Conservation (phyloP, 2,329 filamentous ascomycete genomes). For the Alternaria viburni region DNA sequence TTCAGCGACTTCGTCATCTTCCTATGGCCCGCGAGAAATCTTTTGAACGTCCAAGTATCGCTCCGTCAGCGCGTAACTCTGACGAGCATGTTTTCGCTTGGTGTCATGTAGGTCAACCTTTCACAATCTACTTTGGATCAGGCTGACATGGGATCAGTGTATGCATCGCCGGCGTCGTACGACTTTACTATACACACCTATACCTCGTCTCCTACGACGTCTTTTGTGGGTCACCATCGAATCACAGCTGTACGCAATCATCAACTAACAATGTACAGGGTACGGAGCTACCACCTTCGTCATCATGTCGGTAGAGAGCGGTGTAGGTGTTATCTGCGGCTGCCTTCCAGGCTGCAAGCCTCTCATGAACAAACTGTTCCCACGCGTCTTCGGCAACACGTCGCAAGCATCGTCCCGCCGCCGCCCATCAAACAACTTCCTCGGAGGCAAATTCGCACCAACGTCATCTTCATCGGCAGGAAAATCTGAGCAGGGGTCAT, state of each 20-base stretch:
- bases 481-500: background rate
- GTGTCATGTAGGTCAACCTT: slow-evolving; percentile 27
- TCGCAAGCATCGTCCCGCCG: slow-evolving; percentile 13
- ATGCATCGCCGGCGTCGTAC: slow-evolving; percentile 38
- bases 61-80: slow-evolving; percentile 36
- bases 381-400: slow-evolving; percentile 30
- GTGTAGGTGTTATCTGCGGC: slow-evolving; percentile 40
- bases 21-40: slow-evolving; percentile 40
- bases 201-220: slow-evolving; percentile 36
- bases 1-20: slow-evolving; percentile 43
- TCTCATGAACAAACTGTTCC: slow-evolving; percentile 33
- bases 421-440: slow-evolving; percentile 4
- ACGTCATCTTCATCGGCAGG: background rate
- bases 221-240: slow-evolving; percentile 27
- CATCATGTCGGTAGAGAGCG: slow-evolving; percentile 36
- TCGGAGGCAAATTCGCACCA: background rate
- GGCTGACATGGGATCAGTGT: slow-evolving; percentile 33
- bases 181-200: slow-evolving; percentile 36
- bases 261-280: slow-evolving; percentile 13
- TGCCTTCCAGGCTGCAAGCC: slow-evolving; percentile 44
- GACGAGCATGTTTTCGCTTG: slow-evolving; percentile 39
- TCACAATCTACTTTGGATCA: slow-evolving; percentile 8
- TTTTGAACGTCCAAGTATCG: slow-evolving; percentile 35
- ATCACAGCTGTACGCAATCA: background rate
- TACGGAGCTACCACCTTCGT: slow-evolving; percentile 35